These are phyloP conservation scores for Penicillium vulpinum DNA, from an alignment of 2,329 filamentous ascomycete genomes.

Conservation along the genomic window DNA sequence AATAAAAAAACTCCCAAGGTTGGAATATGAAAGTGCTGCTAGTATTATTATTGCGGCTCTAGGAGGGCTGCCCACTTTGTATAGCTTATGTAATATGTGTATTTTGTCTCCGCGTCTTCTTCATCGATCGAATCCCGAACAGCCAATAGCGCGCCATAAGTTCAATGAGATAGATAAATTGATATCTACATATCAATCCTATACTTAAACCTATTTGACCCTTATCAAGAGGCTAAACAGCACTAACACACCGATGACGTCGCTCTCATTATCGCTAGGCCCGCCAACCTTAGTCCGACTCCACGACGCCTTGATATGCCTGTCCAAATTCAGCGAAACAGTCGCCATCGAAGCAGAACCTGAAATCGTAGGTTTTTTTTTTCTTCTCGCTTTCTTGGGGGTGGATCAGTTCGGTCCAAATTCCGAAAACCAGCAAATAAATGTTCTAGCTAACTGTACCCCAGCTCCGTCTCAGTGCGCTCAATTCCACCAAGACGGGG, in stretches of 20 bases:
- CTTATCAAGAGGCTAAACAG: background rate
- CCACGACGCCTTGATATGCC: conserved; percentile 61
- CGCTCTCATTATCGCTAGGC: conserved; percentile 54
- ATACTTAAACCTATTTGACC: background rate
- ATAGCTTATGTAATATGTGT: background rate
- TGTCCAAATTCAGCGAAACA: conserved; percentile 64
- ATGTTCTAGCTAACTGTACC: background rate
- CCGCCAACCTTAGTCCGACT: conserved; percentile 57
- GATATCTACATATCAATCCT: background rate
- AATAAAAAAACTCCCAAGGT: too few species aligned
- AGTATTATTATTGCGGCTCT: too few species aligned
- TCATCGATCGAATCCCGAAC: background rate
- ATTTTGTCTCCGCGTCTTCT: background rate
- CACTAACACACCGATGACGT: conserved; percentile 30
- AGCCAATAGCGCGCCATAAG: background rate
- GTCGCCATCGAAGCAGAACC: conserved; percentile 62
- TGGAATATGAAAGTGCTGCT: too few species aligned
- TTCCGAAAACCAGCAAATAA: background rate
- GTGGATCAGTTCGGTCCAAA: background rate
- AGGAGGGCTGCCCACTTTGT: too few species aligned
- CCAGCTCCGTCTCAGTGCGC: conserved; percentile 60
- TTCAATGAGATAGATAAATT: background rate
- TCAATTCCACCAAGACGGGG: conserved; percentile 64
- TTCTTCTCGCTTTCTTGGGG: background rate
- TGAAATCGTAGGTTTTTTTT: conserved; percentile 50